phyloP scores from a whole-genome alignment of 2,329 filamentous ascomycete species.

The Penicillium decumbens region DNA sequence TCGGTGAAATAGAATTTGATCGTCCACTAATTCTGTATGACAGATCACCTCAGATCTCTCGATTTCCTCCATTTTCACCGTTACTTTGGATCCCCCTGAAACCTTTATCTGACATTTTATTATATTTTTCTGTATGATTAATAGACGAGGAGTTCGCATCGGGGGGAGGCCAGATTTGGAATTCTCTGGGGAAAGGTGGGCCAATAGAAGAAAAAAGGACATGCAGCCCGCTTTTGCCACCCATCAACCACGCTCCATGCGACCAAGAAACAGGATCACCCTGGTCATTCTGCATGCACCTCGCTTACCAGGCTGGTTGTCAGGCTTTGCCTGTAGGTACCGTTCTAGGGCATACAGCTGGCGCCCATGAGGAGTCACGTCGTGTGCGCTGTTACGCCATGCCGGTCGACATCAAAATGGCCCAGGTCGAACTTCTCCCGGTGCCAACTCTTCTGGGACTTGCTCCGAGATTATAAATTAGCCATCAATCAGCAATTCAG shows the following conservation, averaged over 20 bases:
- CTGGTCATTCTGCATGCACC: constrained; percentile 11
- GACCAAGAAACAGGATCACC: constrained; percentile 7
- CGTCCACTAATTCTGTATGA: neutral
- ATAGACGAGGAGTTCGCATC: neutral
- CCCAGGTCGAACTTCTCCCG: neutral
- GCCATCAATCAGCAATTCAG: neutral
- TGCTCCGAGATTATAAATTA: neutral
- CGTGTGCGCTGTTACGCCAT: constrained; percentile 8
- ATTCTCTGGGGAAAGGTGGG: constrained; percentile 4
- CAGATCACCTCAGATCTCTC: constrained; percentile 4
- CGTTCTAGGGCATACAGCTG: constrained; percentile 6
- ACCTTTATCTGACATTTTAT: neutral
- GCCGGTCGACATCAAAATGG: constrained; percentile 12
- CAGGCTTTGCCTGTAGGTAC: constrained; percentile 17
- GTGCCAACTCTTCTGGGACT: neutral
- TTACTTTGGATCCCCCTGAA: neutral
- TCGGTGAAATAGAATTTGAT: neutral
- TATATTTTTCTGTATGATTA: neutral
- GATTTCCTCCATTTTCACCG: neutral
- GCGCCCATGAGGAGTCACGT: constrained; percentile 7
- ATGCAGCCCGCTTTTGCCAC: constrained; percentile 12
- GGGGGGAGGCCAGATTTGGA: neutral
- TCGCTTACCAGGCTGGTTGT: constrained; percentile 1
- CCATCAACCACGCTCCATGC: constrained; percentile 13
- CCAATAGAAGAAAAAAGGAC: neutral